Evolutionary conservation across 805 yeast species (phyloP).

Genomic region (Yarrowia deformans): DNA sequence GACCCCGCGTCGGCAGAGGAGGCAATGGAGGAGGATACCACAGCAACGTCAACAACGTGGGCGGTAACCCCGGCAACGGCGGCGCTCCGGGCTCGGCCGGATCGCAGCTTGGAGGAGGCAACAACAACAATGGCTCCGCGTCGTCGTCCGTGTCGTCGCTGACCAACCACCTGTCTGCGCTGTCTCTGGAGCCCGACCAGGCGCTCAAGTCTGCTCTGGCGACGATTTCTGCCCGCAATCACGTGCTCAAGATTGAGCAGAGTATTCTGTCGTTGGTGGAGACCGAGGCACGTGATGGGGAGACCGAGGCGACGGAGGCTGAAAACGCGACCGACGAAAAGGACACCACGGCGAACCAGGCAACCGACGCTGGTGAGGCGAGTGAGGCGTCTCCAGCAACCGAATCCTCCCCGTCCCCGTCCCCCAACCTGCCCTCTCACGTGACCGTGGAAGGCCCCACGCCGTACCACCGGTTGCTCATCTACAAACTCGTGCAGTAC

Average conservation of each 20-base stretch:
- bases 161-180: not conserved
- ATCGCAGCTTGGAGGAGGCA: not conserved
- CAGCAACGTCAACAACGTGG: not conserved
- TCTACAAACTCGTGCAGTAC: constrained; percentile 39
- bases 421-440: not conserved
- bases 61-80: constrained; percentile 20
- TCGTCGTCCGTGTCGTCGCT: constrained; percentile 26
- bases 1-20: constrained; percentile 14
- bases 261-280: not conserved
- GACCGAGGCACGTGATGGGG: not conserved
- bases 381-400: too few relatives aligned
- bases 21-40: constrained; percentile 18
- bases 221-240: constrained; percentile 10
- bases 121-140: not conserved
- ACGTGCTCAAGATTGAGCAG: constrained; percentile 36
- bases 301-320: not conserved
- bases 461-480: constrained; percentile 30
- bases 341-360: too few relatives aligned
- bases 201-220: constrained; percentile 18
- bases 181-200: constrained; percentile 24
- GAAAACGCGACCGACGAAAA: not conserved
- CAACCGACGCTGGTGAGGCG: too few relatives aligned
- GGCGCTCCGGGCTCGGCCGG: constrained; percentile 12
- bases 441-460: constrained; percentile 34
- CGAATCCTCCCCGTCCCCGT: too few relatives aligned